Conservation (phyloP, 257 asterid genomes). For the Capsicum chinense region DNA sequence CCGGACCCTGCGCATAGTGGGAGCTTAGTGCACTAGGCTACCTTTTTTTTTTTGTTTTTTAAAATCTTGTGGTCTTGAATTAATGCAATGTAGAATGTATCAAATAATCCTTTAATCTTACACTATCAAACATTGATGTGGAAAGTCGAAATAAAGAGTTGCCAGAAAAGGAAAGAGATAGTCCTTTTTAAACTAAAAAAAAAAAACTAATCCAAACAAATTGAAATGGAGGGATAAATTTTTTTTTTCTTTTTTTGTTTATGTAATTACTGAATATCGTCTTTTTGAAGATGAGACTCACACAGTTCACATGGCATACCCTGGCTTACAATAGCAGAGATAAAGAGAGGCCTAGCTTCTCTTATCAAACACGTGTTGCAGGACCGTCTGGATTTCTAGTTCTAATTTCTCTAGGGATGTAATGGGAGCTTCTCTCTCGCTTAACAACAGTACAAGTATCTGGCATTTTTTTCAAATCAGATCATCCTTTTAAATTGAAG, state of each 20-base stretch:
- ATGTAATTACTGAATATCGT: neutral
- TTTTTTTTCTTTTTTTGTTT: neutral
- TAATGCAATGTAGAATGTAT: too few species aligned
- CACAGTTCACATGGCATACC: neutral
- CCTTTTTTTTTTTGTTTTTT: too few species aligned
- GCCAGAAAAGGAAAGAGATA: too few species aligned
- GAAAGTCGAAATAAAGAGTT: too few species aligned
- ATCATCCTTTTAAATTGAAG: neutral
- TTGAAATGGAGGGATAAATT: too few species aligned
- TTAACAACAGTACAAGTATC: neutral
- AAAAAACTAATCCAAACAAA: too few species aligned
- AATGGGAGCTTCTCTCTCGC: neutral
- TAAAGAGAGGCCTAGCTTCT: neutral
- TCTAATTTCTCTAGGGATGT: neutral
- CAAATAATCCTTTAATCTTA: too few species aligned
- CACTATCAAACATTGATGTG: too few species aligned
- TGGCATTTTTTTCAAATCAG: neutral
- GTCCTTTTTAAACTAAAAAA: too few species aligned
- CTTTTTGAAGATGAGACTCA: neutral
- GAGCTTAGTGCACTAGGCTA: too few species aligned
- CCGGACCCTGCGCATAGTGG: too few species aligned
- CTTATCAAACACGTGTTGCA: conserved; percentile 5
- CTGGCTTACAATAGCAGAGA: neutral
- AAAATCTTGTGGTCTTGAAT: too few species aligned
- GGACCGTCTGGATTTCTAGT: neutral